These are phyloP conservation scores for Tuber indicum DNA, from an alignment of 495 filamentous ascomycete genomes.

Conservation along the genomic window DNA sequence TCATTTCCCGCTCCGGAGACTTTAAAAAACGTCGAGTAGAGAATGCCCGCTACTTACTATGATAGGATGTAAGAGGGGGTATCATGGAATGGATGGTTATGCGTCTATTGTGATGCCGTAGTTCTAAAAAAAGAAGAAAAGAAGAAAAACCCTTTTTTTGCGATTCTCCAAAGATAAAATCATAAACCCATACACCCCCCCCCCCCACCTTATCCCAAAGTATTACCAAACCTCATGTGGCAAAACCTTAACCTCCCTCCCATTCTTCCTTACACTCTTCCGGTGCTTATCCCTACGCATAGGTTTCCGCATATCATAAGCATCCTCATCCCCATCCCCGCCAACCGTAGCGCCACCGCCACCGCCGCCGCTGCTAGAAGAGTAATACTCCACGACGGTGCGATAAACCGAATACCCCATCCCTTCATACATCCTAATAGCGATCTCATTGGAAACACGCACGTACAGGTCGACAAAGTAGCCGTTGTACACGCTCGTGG, in stretches of 20 bases:
- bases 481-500: conserved; percentile 65
- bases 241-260: conserved; percentile 70
- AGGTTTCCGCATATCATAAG: conserved; percentile 83
- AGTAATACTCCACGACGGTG: conserved; percentile 84
- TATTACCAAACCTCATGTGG: conserved; percentile 74
- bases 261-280: conserved; percentile 72
- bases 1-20: neutral
- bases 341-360: conserved; percentile 57
- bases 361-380: conserved; percentile 52
- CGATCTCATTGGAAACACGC: conserved; percentile 75
- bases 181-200: conserved; percentile 3
- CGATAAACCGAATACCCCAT: conserved; percentile 88
- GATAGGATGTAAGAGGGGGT: neutral
- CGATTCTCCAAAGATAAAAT: neutral
- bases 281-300: conserved; percentile 72
- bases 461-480: conserved; percentile 98
- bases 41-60: neutral
- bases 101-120: neutral
- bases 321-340: conserved; percentile 16
- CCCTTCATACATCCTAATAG: conserved; percentile 77
- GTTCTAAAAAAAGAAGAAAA: neutral
- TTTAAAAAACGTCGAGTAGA: neutral
- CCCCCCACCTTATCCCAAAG: neutral
- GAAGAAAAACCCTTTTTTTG: neutral
- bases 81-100: neutral